A percentile compares a stretch with the other conserved stretches of the same genome.
These are phyloP conservation scores for Psophocarpus tetragonolobus DNA, from an alignment of 306 rosid species.

Conservation along the genomic window DNA sequence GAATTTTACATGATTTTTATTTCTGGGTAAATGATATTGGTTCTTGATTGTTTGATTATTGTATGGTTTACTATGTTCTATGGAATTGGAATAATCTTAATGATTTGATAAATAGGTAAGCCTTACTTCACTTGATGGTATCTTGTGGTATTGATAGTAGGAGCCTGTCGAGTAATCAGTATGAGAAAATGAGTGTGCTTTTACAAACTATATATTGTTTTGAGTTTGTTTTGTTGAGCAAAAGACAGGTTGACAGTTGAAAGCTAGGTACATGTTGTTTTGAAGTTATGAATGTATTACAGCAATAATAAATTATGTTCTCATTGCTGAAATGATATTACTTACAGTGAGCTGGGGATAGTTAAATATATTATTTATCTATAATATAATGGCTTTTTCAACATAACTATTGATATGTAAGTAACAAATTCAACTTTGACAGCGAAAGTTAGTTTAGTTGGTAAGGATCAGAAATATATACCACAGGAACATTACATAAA, in stretches of 20 bases:
- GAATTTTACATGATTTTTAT: not conserved
- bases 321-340: not conserved
- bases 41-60: not conserved
- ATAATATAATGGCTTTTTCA: not conserved
- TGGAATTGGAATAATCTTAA: not conserved
- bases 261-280: not conserved
- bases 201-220: not conserved
- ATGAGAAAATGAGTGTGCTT: not conserved
- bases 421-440: not conserved
- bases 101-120: not conserved
- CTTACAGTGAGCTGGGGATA: not conserved
- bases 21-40: not conserved
- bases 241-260: not conserved
- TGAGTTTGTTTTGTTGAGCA: not conserved
- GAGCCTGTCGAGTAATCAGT: not conserved
- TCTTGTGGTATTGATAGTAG: conserved; percentile 12
- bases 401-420: not conserved
- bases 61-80: not conserved
- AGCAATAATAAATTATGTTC: not conserved
- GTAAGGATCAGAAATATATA: not conserved
- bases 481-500: too few relatives aligned
- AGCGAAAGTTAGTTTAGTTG: not conserved
- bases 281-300: not conserved
- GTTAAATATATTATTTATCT: not conserved
- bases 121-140: conserved; percentile 4